Evolutionary conservation across 257 asterid genomes (phyloP), one percentile per base, ranked within the genome.

Genomic region (Nicotiana attenuata): DNA sequence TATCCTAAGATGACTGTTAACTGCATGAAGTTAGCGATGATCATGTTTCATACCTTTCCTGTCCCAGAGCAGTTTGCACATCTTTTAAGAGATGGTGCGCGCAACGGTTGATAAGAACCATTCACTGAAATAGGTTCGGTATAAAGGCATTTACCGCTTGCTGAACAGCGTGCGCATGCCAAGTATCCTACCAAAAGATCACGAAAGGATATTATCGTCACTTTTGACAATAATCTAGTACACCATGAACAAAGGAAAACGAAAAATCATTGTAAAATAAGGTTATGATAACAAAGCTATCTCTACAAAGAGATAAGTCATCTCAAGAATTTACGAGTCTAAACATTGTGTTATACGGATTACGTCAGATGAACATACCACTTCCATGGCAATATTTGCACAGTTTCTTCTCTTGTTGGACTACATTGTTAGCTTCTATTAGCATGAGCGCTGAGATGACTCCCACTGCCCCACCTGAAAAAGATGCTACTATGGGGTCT

Each of bases 401-500:
- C 85, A 94, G 84, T 76, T 88, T 92, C 91, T 92, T 95, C 92
- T 93, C 96, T 89, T 95, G 98, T 83, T 89, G 97, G 85, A 91
- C 91, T 38, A 90, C 99, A 80, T 93, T 95, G 92, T 91, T 95
- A 73, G 89, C 90, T 86, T 95, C 99, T 9, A 95, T 87, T 83
- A 93, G 85, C 98, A 92, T 92, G 88, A 93, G 79, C 8, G 98
- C 91, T 22, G 98, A 90, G 80, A 95, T 93, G 84, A 93, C 97
- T n/a, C 98, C 98, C 38, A 95, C 98, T 6, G 98, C 97, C 57
- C 99, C 99, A 53, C 99, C 99, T n/a, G 98, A 90, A 88, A 95
- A 95, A 11, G 98, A 93, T 83, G 98, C 99, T 56, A 93, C 98
- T 56, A 95, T 95, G 63, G 98, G 97, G 84, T 95, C 99, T 76